Percentiles rank a stretch among this genome's conserved stretches.
Conservation (phyloP, 2,329 filamentous ascomycete genomes). For the Colletotrichum spinosum region DNA sequence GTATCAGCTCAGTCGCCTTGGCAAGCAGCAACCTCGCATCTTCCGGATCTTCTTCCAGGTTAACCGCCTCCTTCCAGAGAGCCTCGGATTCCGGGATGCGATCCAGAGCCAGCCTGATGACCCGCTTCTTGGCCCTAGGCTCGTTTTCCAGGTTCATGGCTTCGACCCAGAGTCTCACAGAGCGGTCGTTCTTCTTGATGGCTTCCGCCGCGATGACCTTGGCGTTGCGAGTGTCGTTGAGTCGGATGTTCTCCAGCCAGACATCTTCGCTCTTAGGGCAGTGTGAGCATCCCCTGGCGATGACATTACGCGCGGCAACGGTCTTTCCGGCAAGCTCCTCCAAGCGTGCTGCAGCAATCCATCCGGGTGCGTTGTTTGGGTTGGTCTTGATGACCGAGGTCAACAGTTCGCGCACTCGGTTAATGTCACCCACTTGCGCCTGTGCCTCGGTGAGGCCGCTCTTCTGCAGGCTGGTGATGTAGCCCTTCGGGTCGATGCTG, state of each 20-base stretch:
- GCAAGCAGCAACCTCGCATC: slow-evolving; percentile 91
- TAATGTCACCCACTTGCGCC: slow-evolving; percentile 92
- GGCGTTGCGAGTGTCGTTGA: slow-evolving; percentile 92
- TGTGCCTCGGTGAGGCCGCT: slow-evolving; percentile 83
- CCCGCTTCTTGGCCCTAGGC: slow-evolving; percentile 86
- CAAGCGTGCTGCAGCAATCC: slow-evolving; percentile 92
- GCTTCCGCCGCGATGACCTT: slow-evolving; percentile 95
- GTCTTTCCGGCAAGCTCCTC: slow-evolving; percentile 95
- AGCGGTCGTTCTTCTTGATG: slow-evolving; percentile 90
- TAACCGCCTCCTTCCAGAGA: slow-evolving; percentile 98
- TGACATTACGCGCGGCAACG: slow-evolving; percentile 88
- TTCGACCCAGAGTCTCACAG: slow-evolving; percentile 92
- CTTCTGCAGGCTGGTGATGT: slow-evolving; percentile 90
- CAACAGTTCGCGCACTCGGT: slow-evolving; percentile 90
- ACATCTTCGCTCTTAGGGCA: slow-evolving; percentile 95
- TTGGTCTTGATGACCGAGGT: slow-evolving; percentile 98
- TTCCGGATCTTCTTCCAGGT: slow-evolving; percentile 89
- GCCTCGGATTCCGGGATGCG: slow-evolving; percentile 94
- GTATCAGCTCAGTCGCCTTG: slow-evolving; percentile 96
- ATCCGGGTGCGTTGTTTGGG: slow-evolving; percentile 91
- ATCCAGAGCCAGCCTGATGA: slow-evolving; percentile 90
- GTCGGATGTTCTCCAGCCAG: slow-evolving; percentile 94
- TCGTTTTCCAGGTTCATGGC: slow-evolving; percentile 94
- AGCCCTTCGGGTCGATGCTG: slow-evolving; percentile 94
- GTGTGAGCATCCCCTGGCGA: slow-evolving; percentile 87